A percentile compares a stretch with the other conserved stretches of the same genome.
Evolutionary conservation across 305 asterid genomes (phyloP).

Genomic region (Fraxinus floribunda): DNA sequence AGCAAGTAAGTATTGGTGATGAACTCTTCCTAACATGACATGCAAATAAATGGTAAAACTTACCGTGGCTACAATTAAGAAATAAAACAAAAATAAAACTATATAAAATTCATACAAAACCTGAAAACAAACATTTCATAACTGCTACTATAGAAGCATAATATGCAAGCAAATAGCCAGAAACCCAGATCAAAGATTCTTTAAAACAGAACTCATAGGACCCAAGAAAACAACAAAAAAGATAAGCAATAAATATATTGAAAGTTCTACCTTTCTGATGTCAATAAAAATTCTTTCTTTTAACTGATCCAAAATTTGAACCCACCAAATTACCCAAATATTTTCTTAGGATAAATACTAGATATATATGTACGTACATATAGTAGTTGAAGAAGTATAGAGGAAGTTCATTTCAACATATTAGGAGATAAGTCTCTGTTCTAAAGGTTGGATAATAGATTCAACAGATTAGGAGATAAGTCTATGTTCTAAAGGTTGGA

Average conservation of each 20-base stretch:
- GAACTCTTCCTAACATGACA: neutral
- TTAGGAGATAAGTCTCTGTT: constrained; percentile 5
- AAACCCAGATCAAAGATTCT: constrained; percentile 38
- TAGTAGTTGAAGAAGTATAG: neutral
- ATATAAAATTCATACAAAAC: neutral
- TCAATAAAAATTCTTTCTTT: constrained; percentile 4
- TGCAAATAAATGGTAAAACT: constrained; percentile 14
- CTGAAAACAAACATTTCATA: neutral
- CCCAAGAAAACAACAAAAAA: neutral
- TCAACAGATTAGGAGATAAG: too few species aligned
- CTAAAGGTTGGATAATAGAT: neutral
- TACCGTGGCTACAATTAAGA: constrained; percentile 81
- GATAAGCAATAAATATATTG: constrained; percentile 15
- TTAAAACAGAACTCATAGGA: neutral
- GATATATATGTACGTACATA: neutral
- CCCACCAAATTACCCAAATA: constrained; percentile 18
- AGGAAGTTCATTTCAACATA: neutral
- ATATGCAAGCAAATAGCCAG: neutral
- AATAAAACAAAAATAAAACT: constrained; percentile 26
- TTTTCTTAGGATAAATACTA: neutral
- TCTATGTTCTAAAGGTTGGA: too few species aligned
- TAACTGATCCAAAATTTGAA: constrained; percentile 31
- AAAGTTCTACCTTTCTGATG: constrained; percentile 26
- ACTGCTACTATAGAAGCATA: neutral
- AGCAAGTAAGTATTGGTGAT: constrained; percentile 9